These are phyloP conservation scores for Taphrina deformans DNA, from an alignment of 1,139 yeast genomes.

Conservation along the genomic window DNA sequence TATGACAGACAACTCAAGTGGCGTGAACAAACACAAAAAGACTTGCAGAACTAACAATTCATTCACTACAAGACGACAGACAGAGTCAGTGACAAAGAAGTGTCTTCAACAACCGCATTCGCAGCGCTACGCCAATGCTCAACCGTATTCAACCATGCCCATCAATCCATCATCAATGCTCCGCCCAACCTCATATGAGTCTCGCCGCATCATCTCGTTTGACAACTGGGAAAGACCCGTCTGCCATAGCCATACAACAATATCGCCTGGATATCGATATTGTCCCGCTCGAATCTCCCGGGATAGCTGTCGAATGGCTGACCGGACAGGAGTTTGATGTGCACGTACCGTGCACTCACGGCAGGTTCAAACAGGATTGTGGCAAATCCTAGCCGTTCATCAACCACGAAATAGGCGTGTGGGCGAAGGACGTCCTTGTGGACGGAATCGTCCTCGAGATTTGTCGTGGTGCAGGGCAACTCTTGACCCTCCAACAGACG, in stretches of 20 bases:
- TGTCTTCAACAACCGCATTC: not conserved
- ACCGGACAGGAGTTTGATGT: constrained; percentile 26
- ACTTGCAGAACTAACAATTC: too few species aligned
- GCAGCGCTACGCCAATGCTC: not conserved
- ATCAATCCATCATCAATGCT: not conserved
- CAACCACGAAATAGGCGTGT: constrained; percentile 23
- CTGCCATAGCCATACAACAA: constrained; percentile 23
- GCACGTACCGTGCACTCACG: constrained; percentile 23
- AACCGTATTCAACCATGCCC: not conserved
- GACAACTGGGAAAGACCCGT: constrained; percentile 7
- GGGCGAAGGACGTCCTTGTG: constrained; percentile 5
- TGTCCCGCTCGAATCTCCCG: constrained; percentile 26
- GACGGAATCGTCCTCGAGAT: not conserved
- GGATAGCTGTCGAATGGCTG: constrained; percentile 29
- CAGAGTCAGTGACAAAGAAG: too few species aligned
- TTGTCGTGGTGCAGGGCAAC: constrained; percentile 21
- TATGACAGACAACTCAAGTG: too few species aligned
- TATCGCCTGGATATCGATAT: constrained; percentile 28
- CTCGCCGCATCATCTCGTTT: not conserved
- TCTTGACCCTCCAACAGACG: constrained; percentile 15
- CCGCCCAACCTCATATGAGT: not conserved
- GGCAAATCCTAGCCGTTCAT: constrained; percentile 12
- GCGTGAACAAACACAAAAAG: too few species aligned
- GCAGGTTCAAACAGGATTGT: constrained; percentile 22
- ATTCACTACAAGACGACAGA: not conserved